A percentile compares a stretch with the other conserved stretches of the same genome.
Conservation (phyloP, 345 rosid species). For the Ailanthus altissimus region DNA sequence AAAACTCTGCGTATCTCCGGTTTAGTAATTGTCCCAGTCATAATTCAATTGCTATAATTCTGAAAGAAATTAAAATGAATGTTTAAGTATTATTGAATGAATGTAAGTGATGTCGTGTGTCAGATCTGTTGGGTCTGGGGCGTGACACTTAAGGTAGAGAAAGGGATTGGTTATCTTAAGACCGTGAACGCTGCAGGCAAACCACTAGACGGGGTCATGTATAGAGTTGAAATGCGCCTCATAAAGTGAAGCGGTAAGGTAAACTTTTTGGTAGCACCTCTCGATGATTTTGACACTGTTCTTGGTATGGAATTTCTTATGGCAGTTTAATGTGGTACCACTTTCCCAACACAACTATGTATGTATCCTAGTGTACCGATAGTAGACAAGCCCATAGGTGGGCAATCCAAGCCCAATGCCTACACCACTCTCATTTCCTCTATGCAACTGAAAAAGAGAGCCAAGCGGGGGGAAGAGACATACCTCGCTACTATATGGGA, state of each 20-base stretch:
- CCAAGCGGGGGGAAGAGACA: fast-evolving
- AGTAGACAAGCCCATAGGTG: too few species aligned
- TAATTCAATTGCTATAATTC: too few species aligned
- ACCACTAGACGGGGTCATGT: neutral
- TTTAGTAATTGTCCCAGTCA: too few species aligned
- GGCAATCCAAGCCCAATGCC: neutral
- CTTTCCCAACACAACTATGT: neutral
- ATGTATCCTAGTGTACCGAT: too few species aligned
- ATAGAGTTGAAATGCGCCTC: neutral
- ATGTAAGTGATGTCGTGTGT: too few species aligned
- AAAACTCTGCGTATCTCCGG: too few species aligned
- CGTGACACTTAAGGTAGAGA: too few species aligned
- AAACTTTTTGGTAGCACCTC: neutral
- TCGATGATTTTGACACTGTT: neutral
- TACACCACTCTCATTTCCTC: too few species aligned
- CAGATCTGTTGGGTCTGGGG: too few species aligned
- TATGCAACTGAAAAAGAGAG: neutral
- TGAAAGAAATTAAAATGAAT: too few species aligned
- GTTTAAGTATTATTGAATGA: too few species aligned
- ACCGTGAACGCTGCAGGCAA: neutral
- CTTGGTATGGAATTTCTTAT: too few species aligned
- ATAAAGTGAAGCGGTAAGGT: neutral
- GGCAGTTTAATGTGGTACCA: neutral
- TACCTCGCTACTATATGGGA: neutral
- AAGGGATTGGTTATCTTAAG: neutral